Percentiles rank a stretch among this genome's conserved stretches.
Conservation (phyloP, 129 eudicot species). For the Helianthus tuberosus region DNA sequence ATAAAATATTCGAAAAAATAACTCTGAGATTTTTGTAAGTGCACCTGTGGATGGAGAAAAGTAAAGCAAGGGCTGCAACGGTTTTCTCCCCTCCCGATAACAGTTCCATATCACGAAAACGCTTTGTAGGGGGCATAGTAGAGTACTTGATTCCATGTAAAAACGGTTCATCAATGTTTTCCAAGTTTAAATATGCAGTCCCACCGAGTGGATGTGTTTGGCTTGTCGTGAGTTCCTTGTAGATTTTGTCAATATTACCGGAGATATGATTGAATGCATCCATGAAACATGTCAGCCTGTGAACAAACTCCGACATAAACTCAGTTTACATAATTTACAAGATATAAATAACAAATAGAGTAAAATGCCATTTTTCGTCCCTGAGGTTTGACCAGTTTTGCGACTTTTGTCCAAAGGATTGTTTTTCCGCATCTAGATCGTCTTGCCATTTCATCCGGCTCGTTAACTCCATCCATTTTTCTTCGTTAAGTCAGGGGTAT, state of each 20-base stretch:
- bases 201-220: slow-evolving; percentile 86
- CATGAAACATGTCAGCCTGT: slow-evolving; percentile 73
- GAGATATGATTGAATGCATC: slow-evolving; percentile 88
- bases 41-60: slow-evolving; percentile 97
- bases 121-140: slow-evolving; percentile 99
- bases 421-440: too few species aligned
- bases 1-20: neutral
- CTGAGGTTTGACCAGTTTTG: too few species aligned
- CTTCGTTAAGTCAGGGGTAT: too few species aligned
- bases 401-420: too few species aligned
- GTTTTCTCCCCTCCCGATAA: slow-evolving; percentile 99
- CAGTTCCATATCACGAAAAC: slow-evolving; percentile 96
- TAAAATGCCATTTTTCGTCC: too few species aligned
- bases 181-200: slow-evolving; percentile 88
- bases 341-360: neutral
- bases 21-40: slow-evolving; percentile 7
- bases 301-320: slow-evolving; percentile 18
- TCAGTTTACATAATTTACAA: neutral
- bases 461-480: too few species aligned
- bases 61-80: slow-evolving; percentile 96
- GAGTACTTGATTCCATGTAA: slow-evolving; percentile 87
- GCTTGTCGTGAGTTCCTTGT: slow-evolving; percentile 93
- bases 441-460: too few species aligned
- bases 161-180: slow-evolving; percentile 91
- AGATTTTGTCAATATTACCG: slow-evolving; percentile 78